phyloP scores from a whole-genome alignment of 1,284 basidiomycete genomes.

The Paramarasmius palmivorus region DNA sequence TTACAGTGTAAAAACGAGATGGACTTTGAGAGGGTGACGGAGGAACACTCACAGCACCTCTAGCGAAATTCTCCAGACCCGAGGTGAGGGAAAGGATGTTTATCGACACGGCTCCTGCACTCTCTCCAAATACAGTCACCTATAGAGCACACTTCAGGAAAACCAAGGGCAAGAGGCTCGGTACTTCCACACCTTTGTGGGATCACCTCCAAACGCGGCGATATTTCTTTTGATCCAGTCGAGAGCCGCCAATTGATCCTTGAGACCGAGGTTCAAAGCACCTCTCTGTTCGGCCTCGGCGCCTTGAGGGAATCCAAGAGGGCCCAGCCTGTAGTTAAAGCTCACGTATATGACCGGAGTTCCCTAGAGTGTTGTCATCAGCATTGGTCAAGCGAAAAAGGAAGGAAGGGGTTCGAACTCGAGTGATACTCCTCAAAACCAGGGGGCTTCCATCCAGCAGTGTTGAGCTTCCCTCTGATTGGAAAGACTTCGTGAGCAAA shows the following conservation, averaged over 20 bases:
- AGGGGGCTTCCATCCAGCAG: background rate
- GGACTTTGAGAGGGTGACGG: background rate
- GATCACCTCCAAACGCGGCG: constrained; percentile 18
- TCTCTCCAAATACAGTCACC: too few species aligned
- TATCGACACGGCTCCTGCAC: too few species aligned
- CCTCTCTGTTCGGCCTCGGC: constrained; percentile 23
- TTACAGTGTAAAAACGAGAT: too few species aligned
- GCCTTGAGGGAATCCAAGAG: constrained; percentile 19
- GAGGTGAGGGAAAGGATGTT: too few species aligned
- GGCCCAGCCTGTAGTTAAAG: constrained; percentile 19
- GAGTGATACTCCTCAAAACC: constrained; percentile 6
- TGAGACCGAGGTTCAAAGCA: constrained; percentile 31
- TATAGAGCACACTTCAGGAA: too few species aligned
- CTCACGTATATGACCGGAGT: constrained; percentile 18
- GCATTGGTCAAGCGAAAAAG: background rate
- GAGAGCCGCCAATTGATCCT: constrained; percentile 27
- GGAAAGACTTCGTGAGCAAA: background rate
- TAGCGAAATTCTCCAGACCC: background rate
- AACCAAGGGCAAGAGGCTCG: background rate
- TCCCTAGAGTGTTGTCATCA: constrained; percentile 5
- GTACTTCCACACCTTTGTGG: background rate
- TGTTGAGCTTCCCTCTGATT: background rate
- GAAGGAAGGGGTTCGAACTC: constrained; percentile 6
- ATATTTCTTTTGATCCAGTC: constrained; percentile 18
- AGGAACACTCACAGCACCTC: background rate